A percentile compares a stretch with the other conserved stretches of the same genome.
Evolutionary conservation across 164 flowering plant species (phyloP).

Genomic region (Platanus orientalis): DNA sequence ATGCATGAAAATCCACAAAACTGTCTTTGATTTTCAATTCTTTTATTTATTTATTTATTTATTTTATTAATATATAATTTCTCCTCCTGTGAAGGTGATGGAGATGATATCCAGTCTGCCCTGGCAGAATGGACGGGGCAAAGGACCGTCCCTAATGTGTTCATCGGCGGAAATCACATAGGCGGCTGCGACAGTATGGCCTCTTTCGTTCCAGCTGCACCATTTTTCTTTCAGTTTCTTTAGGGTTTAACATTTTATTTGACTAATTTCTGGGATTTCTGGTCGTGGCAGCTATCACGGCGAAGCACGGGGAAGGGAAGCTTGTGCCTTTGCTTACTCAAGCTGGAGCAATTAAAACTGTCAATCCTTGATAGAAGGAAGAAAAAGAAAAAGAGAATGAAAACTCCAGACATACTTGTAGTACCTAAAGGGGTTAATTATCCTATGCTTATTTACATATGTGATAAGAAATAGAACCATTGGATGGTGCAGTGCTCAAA

Average conservation of each 20-base stretch:
- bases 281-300: slow-evolving; percentile 27
- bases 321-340: slow-evolving; percentile 47
- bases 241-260: neutral
- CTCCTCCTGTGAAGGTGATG: slow-evolving; percentile 48
- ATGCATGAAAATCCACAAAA: too few relatives aligned
- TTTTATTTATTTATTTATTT: too few relatives aligned
- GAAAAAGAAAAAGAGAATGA: too few relatives aligned
- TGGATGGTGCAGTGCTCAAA: too few relatives aligned
- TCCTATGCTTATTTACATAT: too few relatives aligned
- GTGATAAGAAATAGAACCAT: too few relatives aligned
- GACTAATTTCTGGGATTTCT: slow-evolving; percentile 11
- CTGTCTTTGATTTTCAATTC: too few relatives aligned
- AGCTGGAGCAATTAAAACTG: slow-evolving; percentile 32
- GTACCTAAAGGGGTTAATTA: too few relatives aligned
- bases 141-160: slow-evolving; percentile 74
- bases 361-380: too few relatives aligned
- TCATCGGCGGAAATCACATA: slow-evolving; percentile 70
- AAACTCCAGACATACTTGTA: too few relatives aligned
- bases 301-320: slow-evolving; percentile 35
- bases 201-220: too few relatives aligned
- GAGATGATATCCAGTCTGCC: slow-evolving; percentile 57
- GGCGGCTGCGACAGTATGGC: slow-evolving; percentile 74
- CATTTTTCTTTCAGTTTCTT: too few relatives aligned
- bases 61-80: neutral
- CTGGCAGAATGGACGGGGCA: slow-evolving; percentile 61